phyloP scores from a whole-genome alignment of 139 green algal genomes.

The Zygnema cylindricum region DNA sequence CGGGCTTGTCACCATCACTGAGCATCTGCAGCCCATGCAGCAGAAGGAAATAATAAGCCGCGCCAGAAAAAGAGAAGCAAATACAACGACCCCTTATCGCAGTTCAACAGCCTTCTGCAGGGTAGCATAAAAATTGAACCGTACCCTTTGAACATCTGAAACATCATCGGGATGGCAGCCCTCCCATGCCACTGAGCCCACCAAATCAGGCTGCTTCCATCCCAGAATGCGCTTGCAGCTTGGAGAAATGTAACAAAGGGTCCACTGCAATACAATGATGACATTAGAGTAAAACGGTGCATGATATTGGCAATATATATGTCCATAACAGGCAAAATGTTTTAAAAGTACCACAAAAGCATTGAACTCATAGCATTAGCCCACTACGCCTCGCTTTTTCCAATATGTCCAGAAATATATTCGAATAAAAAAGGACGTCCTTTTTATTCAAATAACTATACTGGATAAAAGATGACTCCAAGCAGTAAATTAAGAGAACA shows the following conservation, averaged over 20 bases:
- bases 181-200: not conserved
- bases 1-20: not conserved
- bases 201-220: constrained; percentile 15
- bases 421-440: too few species aligned
- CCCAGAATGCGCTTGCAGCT: constrained; percentile 14
- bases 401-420: too few species aligned
- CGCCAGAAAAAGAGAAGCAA: not conserved
- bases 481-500: too few species aligned
- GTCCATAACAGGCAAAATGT: too few species aligned
- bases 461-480: too few species aligned
- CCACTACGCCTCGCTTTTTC: too few species aligned
- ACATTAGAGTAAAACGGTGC: too few species aligned
- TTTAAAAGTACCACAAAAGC: too few species aligned
- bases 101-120: not conserved
- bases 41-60: not conserved
- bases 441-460: too few species aligned
- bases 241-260: constrained; percentile 24
- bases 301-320: too few species aligned
- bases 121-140: not conserved
- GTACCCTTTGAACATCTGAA: not conserved
- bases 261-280: constrained; percentile 17
- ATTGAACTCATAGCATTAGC: too few species aligned
- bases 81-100: not conserved
- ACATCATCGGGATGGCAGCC: constrained; percentile 32
- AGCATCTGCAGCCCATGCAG: not conserved